A percentile compares a stretch with the other conserved stretches of the same genome.
phyloP scores from a whole-genome alignment of 805 yeast genomes.

The Zygoascus biomembranicola region DNA sequence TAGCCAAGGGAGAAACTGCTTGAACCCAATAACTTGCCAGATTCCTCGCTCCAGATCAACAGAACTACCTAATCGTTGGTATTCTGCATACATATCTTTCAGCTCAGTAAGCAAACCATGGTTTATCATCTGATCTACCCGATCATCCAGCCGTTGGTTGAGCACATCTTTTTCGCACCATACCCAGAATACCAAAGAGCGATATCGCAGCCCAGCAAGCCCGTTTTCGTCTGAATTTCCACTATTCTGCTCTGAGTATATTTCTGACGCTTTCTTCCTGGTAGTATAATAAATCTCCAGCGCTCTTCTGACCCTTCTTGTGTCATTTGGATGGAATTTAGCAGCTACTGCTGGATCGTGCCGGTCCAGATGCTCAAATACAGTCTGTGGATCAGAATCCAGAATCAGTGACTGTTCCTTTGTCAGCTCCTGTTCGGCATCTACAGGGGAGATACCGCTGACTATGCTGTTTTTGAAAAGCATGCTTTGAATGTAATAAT shows the following conservation, averaged over 20 bases:
- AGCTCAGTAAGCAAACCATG: slow-evolving; percentile 68
- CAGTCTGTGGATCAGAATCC: slow-evolving; percentile 34
- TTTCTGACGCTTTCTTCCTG: slow-evolving; percentile 58
- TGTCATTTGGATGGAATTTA: slow-evolving; percentile 90
- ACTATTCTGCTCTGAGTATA: slow-evolving; percentile 52
- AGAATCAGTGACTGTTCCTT: slow-evolving; percentile 37
- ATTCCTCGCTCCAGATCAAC: slow-evolving; percentile 65
- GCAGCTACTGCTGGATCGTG: slow-evolving; percentile 66
- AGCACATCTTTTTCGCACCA: slow-evolving; percentile 55
- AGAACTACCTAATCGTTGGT: slow-evolving; percentile 11
- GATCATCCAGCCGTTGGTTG: slow-evolving; percentile 53
- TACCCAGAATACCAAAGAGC: slow-evolving; percentile 65
- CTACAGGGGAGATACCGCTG: slow-evolving; percentile 11
- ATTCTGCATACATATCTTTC: slow-evolving; percentile 42
- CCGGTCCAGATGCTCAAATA: slow-evolving; percentile 39
- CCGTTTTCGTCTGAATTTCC: neutral
- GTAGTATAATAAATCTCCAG: slow-evolving; percentile 69
- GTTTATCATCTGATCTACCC: slow-evolving; percentile 80
- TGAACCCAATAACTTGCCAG: slow-evolving; percentile 93
- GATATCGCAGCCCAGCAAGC: slow-evolving; percentile 17
- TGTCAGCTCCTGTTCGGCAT: slow-evolving; percentile 16
- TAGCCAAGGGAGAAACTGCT: slow-evolving; percentile 29
- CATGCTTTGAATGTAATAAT: slow-evolving; percentile 77
- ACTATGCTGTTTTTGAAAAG: slow-evolving; percentile 64
- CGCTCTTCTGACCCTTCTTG: slow-evolving; percentile 68